These are phyloP conservation scores for Fusarium xyrophilum DNA, from an alignment of 2,329 filamentous ascomycete species.

Conservation along the genomic window DNA sequence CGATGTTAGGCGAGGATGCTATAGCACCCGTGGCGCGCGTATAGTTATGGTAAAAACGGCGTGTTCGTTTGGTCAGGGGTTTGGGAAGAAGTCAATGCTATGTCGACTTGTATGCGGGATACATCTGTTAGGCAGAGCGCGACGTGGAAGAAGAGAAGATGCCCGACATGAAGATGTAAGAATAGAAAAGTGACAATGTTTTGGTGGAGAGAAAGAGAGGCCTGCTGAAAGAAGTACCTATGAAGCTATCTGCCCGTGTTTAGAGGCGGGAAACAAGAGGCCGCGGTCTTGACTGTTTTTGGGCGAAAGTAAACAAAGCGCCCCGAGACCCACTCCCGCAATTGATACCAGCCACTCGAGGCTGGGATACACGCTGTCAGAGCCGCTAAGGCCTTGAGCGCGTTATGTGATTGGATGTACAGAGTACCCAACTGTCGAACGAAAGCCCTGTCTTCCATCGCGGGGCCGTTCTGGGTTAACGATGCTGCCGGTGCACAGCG, in stretches of 20 bases:
- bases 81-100: slow-evolving; percentile 33
- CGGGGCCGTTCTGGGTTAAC: slow-evolving; percentile 13
- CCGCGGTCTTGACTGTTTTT: slow-evolving; percentile 41
- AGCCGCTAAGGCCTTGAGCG: neutral
- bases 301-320: slow-evolving; percentile 48
- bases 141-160: slow-evolving; percentile 18
- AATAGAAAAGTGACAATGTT: slow-evolving; percentile 12
- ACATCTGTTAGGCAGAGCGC: slow-evolving; percentile 25
- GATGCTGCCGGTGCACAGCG: slow-evolving; percentile 15
- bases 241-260: slow-evolving; percentile 30
- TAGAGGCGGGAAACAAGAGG: slow-evolving; percentile 28
- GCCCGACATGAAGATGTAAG: slow-evolving; percentile 20
- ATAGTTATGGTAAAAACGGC: slow-evolving; percentile 6
- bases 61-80: slow-evolving; percentile 15
- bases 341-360: slow-evolving; percentile 15
- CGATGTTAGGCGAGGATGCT: slow-evolving; percentile 30
- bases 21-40: slow-evolving; percentile 37
- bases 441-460: slow-evolving; percentile 9
- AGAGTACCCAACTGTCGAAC: neutral
- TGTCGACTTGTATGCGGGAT: slow-evolving; percentile 11
- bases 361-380: neutral
- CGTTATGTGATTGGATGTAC: slow-evolving; percentile 2
- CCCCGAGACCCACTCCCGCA: slow-evolving; percentile 10
- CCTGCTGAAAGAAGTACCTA: slow-evolving; percentile 3
- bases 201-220: slow-evolving; percentile 26